Evolutionary conservation across 2,329 filamentous ascomycete genomes (phyloP).

Genomic region (Neoarthrinium moseri): DNA sequence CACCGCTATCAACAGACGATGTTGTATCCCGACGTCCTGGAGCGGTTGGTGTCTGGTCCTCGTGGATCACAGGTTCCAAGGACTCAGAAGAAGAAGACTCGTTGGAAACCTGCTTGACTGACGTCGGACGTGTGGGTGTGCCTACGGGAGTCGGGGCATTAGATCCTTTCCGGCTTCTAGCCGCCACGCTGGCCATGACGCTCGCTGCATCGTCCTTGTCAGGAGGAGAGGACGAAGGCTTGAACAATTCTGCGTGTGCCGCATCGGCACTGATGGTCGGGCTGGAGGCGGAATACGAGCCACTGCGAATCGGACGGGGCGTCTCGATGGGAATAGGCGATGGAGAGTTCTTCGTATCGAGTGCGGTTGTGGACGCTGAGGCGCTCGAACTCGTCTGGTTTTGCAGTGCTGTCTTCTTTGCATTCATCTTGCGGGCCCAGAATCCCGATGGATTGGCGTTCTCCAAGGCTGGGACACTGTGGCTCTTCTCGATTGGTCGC

Average conservation of each 20-base stretch:
- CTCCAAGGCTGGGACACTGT: constrained; percentile 47
- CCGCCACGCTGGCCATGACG: constrained; percentile 53
- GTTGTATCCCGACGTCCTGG: constrained; percentile 24
- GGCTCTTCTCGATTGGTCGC: constrained; percentile 54
- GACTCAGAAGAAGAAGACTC: constrained; percentile 19
- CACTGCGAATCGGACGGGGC: constrained; percentile 57
- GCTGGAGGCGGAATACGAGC: constrained; percentile 62
- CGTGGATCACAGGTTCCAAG: constrained; percentile 14
- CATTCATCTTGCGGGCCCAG: constrained; percentile 47
- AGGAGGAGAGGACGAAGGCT: constrained; percentile 53
- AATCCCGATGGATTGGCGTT: constrained; percentile 37
- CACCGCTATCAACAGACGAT: constrained; percentile 26
- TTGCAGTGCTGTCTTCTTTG: constrained; percentile 31
- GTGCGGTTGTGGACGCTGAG: constrained; percentile 45
- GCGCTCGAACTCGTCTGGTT: constrained; percentile 24
- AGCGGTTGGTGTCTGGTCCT: constrained; percentile 20
- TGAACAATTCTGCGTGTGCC: constrained; percentile 64
- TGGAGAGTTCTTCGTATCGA: constrained; percentile 46
- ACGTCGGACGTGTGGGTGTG: constrained; percentile 23
- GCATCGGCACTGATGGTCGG: constrained; percentile 68
- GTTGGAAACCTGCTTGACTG: constrained; percentile 11
- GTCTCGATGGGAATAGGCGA: constrained; percentile 36
- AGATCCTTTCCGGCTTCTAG: constrained; percentile 44
- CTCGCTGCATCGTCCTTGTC: constrained; percentile 59
- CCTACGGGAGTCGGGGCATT: constrained; percentile 21